Conservation (phyloP, 2,329 filamentous ascomycete genomes). For the Nothophaeocryptopus gaeumannii region DNA sequence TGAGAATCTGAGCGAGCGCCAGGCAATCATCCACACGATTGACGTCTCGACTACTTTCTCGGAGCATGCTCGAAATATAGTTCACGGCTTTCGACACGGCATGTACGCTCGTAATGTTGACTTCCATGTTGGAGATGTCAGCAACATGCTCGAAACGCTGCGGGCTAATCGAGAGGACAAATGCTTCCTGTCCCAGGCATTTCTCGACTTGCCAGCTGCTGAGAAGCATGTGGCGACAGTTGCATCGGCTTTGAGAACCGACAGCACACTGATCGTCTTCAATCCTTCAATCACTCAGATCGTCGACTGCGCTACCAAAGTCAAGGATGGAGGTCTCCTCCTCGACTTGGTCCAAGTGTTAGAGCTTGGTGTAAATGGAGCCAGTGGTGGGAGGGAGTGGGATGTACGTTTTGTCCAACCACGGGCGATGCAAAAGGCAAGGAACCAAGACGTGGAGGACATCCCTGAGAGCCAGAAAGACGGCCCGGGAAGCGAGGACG, state of each 20-base stretch:
- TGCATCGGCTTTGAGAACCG: constrained; percentile 58
- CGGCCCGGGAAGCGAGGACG: background rate
- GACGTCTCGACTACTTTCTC: constrained; percentile 64
- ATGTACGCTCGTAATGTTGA: constrained; percentile 69
- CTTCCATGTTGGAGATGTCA: constrained; percentile 68
- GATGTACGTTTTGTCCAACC: constrained; percentile 56
- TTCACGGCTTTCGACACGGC: constrained; percentile 65
- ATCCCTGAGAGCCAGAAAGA: background rate
- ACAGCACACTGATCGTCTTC: constrained; percentile 68
- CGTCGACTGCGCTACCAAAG: constrained; percentile 58
- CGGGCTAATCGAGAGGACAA: constrained; percentile 40
- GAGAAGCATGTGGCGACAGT: constrained; percentile 53
- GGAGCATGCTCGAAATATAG: constrained; percentile 60
- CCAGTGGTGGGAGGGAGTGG: constrained; percentile 60
- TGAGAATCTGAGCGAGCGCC: too few relatives aligned
- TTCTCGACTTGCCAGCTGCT: constrained; percentile 70
- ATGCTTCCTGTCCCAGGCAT: constrained; percentile 68
- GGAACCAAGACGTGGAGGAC: background rate
- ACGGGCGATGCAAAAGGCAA: constrained; percentile 28
- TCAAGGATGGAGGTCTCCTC: constrained; percentile 55
- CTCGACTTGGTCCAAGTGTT: constrained; percentile 59
- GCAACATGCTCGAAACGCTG: constrained; percentile 60
- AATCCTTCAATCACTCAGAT: constrained; percentile 78
- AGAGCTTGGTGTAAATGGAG: constrained; percentile 53
- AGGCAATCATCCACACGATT: constrained; percentile 70